Evolutionary conservation across 2,329 filamentous ascomycete genomes (phyloP), one percentile per base, ranked within the genome.

Genomic region (Diaporthe citriasiana): DNA sequence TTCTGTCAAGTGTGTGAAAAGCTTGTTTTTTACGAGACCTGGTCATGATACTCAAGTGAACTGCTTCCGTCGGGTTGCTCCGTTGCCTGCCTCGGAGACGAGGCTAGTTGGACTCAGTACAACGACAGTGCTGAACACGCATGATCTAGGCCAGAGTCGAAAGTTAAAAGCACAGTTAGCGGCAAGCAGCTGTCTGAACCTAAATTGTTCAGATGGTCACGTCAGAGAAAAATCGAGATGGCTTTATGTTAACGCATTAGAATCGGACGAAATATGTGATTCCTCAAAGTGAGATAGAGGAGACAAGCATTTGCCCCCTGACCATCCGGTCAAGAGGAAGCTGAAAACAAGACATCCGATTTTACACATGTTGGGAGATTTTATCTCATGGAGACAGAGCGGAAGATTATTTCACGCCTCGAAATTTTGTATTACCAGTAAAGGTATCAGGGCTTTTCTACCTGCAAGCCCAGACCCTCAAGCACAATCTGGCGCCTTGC

Each of bases 401-500:
- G 22, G 10, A 33, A 10, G 3, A 22, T 4, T 15, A 60, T 15
- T 30, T 6, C 33, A 35, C 13, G 38, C 4, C 15, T 15, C 33
- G 2, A 30, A 22, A 22, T 17, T 4, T 22, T 53, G 33, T 53
- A 40, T n/a, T n/a, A 40, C 12, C 22, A 17, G 10, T 50, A 13
- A 17, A 40, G 30, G n/a, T 53, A 53, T 53, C n/a, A 25, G 10
- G 47, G 45, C 33, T 30, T 27, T 27, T 25, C 12, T 1, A 19
- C 27, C 4, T 40, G 8, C 2, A 53, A 15, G 40, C 45, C 63
- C 42, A 40, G n/a, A n/a, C 17, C 7, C 19, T 13, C n/a, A 68
- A 68, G 33, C n/a, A 68, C 63, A 68, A 68, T 68, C 47, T 68
- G 63, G 47, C 63, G 63, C 47, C 63, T 53, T 68, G 63, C 45